A percentile compares a stretch with the other conserved stretches of the same genome.
Evolutionary conservation across 2,329 filamentous ascomycete species (phyloP).

Genomic region (Cladophialophora immunda): DNA sequence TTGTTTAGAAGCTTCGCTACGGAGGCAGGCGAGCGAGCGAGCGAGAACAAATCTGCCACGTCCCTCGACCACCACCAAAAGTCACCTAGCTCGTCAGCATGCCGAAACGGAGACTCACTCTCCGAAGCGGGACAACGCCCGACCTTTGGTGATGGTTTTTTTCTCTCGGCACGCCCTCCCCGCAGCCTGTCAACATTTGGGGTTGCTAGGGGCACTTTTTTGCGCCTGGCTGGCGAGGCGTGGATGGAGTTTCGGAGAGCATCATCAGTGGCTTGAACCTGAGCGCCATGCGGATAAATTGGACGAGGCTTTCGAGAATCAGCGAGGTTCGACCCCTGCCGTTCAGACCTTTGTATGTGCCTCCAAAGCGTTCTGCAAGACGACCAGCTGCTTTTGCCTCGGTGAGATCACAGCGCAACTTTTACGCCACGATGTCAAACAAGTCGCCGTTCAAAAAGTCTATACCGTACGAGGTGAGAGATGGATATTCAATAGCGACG

Average conservation of each 20-base stretch:
- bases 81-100: not conserved
- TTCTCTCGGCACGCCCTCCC: not conserved
- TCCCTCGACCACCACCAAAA: not conserved
- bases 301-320: not conserved
- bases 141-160: not conserved
- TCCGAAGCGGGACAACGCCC: not conserved
- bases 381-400: not conserved
- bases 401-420: not conserved
- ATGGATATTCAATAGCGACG: not conserved
- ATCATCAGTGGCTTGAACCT: not conserved
- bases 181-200: not conserved
- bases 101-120: not conserved
- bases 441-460: constrained; percentile 16
- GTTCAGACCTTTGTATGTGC: not conserved
- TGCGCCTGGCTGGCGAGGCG: not conserved
- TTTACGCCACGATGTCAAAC: constrained; percentile 4
- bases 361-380: not conserved
- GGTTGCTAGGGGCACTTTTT: not conserved
- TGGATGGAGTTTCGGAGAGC: not conserved
- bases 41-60: not conserved
- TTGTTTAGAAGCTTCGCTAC: no score
- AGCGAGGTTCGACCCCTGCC: not conserved
- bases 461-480: constrained; percentile 17
- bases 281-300: not conserved
- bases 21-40: no score